Percentiles rank a stretch among this genome's conserved stretches.
Evolutionary conservation across 768 basidiomycete genomes (phyloP).

Genomic region (Suillus clintonianus): DNA sequence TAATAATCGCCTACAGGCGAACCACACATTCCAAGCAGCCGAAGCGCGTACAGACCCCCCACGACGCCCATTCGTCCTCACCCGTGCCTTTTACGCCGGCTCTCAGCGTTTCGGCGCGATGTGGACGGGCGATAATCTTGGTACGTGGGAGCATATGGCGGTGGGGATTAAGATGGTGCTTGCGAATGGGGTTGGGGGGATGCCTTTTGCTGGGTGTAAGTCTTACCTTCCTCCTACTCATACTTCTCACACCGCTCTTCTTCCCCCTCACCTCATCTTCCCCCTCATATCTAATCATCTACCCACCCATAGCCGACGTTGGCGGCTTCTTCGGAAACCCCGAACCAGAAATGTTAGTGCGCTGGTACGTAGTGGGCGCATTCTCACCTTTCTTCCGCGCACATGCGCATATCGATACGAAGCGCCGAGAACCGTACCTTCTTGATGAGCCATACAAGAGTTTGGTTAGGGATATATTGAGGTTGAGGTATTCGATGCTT

Average conservation of each 20-base stretch:
- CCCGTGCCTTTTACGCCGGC: conserved; percentile 92
- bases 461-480: conserved; percentile 75
- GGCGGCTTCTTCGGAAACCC: conserved; percentile 99
- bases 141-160: conserved; percentile 97
- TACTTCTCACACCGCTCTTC: not conserved
- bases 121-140: conserved; percentile 99
- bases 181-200: conserved; percentile 83
- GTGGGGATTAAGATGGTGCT: conserved; percentile 94
- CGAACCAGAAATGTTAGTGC: conserved; percentile 87
- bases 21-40: conserved; percentile 79
- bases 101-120: conserved; percentile 96
- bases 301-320: conserved; percentile 73
- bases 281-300: not conserved
- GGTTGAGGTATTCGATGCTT: conserved; percentile 82
- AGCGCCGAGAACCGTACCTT: conserved; percentile 94
- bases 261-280: not conserved
- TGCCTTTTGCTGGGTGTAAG: conserved; percentile 91
- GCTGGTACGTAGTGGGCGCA: conserved; percentile 96
- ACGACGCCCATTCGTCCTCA: conserved; percentile 92
- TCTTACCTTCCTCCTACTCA: conserved; percentile 2
- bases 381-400: conserved; percentile 99
- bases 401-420: conserved; percentile 97
- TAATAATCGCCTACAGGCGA: conserved; percentile 53
- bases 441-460: conserved; percentile 87
- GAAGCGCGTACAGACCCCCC: conserved; percentile 71